Evolutionary conservation across 169 alveolate species (phyloP).

Genomic region (Plasmodium vinckei): DNA sequence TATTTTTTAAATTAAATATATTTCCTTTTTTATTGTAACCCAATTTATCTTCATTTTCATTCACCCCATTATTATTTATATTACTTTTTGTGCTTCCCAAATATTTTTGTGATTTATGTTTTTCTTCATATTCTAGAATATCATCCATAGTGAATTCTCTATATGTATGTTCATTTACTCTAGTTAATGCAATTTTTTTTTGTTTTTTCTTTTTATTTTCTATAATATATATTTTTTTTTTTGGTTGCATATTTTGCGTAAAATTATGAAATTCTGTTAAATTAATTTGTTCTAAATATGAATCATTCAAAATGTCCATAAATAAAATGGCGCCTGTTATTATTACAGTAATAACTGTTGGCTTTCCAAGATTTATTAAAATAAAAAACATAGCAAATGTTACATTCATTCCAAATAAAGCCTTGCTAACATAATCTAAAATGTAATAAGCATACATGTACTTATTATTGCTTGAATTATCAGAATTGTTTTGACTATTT

Average conservation of each 20-base stretch:
- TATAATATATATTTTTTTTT: conserved; percentile 43
- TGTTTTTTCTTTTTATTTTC: conserved; percentile 60
- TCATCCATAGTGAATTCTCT: conserved; percentile 14
- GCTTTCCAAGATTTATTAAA: conserved; percentile 40
- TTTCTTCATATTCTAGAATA: neutral
- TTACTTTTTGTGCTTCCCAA: neutral
- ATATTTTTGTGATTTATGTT: neutral
- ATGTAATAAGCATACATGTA: conserved; percentile 1
- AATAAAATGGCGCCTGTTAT: conserved; percentile 36
- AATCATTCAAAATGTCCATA: conserved; percentile 62
- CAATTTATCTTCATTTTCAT: neutral
- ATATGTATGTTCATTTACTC: conserved; percentile 69
- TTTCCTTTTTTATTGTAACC: conserved; percentile 13
- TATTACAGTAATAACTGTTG: conserved; percentile 43
- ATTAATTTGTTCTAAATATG: conserved; percentile 58
- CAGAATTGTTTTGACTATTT: neutral
- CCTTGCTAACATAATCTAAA: conserved; percentile 25
- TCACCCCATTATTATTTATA: neutral
- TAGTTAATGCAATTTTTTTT: conserved; percentile 21
- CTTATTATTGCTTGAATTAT: neutral
- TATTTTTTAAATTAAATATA: conserved; percentile 37
- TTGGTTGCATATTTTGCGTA: conserved; percentile 7
- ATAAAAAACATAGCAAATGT: conserved; percentile 42
- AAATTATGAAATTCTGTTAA: conserved; percentile 12
- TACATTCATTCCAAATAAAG: conserved; percentile 49